Percentiles rank a stretch among this genome's conserved stretches.
These are phyloP conservation scores for Malassezia slooffiae DNA, from an alignment of 1,284 basidiomycete species.

Conservation along the genomic window DNA sequence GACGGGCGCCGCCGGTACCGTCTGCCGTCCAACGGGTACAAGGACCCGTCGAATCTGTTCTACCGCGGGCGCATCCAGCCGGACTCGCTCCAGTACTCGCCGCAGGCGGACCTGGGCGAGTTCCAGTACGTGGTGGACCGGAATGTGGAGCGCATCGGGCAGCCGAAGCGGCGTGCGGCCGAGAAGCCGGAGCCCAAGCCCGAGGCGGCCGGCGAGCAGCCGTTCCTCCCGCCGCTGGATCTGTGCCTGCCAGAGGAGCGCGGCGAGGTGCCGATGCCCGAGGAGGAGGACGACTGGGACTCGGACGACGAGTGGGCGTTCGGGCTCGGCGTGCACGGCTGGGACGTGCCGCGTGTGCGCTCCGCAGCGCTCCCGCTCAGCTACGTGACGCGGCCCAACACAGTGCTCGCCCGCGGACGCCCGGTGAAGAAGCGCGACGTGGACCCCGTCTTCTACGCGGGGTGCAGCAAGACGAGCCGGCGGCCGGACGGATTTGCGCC, in stretches of 20 bases:
- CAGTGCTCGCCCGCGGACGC: slow-evolving; percentile 12
- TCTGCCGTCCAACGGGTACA: no score
- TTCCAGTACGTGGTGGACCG: slow-evolving; percentile 14
- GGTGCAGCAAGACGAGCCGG: slow-evolving; percentile 1
- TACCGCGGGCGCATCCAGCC: no score
- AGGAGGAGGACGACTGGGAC: not conserved
- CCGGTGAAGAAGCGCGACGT: slow-evolving; percentile 11
- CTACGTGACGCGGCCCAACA: slow-evolving; percentile 12
- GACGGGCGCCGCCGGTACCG: no score
- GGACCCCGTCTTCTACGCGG: slow-evolving; percentile 9
- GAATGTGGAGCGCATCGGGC: not conserved
- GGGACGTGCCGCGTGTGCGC: slow-evolving; percentile 1
- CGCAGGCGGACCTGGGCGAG: slow-evolving; percentile 8
- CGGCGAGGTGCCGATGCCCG: slow-evolving; percentile 2
- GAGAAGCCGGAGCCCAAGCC: not conserved
- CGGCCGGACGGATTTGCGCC: no score
- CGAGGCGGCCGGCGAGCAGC: not conserved
- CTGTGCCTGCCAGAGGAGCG: slow-evolving; percentile 12
- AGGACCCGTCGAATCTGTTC: not conserved
- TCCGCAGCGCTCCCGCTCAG: slow-evolving; percentile 8
- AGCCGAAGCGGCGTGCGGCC: slow-evolving; percentile 1
- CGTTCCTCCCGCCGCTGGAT: slow-evolving; percentile 10
- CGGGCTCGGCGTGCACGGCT: slow-evolving; percentile 1
- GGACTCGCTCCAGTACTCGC: no score
- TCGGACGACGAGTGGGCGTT: not conserved